Evolutionary conservation across 2,329 filamentous ascomycete genomes (phyloP), one percentile per base, ranked within the genome.

Genomic region (Pestalotiopsis sp.): DNA sequence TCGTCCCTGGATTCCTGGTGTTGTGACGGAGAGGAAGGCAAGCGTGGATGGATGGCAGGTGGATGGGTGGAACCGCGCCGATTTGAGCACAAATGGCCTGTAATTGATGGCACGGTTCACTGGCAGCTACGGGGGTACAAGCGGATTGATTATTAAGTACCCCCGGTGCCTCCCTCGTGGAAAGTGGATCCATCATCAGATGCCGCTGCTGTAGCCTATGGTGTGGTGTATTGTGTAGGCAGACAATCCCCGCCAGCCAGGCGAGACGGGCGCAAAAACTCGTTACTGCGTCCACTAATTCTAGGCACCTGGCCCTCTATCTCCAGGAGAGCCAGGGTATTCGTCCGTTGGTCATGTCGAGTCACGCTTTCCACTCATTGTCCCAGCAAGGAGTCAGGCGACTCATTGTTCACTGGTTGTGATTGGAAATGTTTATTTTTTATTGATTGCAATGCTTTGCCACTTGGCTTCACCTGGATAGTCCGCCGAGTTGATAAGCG

Each of bases 381-480:
- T 23, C 57, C 12, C 12, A 36, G 23, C 20, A 27, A 36, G 17
- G 59, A 62, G 59, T 62, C 59, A 62, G 59, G 31, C 59, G 59
- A 62, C 59, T 62, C 12, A 13, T 9, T 36, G 11, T 36, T 36
- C 20, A 27, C 45, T 52, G 45, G 45, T n/a, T 52, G n/a, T 52
- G 45, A 52, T 52, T 23, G 11, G 45, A 9, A 52, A 52, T 59
- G 31, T 20, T 12, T 59, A 31, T 25, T 11, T 57, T 9, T 7
- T 4, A 27, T 27, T 27, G 27, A 5, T 27, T 27, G 20, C 9
- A 7, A 27, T n/a, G 23, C 57, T 17, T 62, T 41, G 59, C 36
- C 59, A 62, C 59, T 62, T 62, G 59, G n/a, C 59, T 39, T 36
- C 59, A 62, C 25, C 59, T 31, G 59, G 59, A 27, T 23, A 3